Percentiles rank a stretch among this genome's conserved stretches.
These are phyloP conservation scores for Chalaropsis ovoidea DNA, from an alignment of 2,329 filamentous ascomycete genomes.

Conservation along the genomic window DNA sequence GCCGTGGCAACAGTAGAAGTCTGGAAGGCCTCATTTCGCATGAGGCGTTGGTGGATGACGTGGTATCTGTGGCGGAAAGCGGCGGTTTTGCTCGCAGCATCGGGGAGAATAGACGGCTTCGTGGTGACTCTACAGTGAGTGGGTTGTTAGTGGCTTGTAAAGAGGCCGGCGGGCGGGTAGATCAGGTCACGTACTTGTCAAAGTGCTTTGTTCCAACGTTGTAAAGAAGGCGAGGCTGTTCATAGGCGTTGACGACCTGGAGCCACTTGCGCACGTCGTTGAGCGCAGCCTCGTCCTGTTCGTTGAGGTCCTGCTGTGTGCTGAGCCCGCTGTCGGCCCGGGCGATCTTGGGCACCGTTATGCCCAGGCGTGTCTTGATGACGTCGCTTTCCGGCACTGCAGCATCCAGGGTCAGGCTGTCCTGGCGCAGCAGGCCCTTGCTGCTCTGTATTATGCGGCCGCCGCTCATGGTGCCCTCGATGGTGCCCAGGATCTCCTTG, in stretches of 20 bases:
- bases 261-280: constrained; percentile 73
- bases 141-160: constrained; percentile 23
- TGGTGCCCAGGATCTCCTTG: constrained; percentile 67
- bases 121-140: constrained; percentile 42
- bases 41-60: constrained; percentile 79
- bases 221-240: constrained; percentile 71
- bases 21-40: constrained; percentile 90
- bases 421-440: constrained; percentile 51
- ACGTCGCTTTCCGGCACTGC: constrained; percentile 41
- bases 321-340: constrained; percentile 54
- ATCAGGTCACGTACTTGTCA: constrained; percentile 50
- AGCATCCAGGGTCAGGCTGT: constrained; percentile 51
- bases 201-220: constrained; percentile 82
- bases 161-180: neutral
- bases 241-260: constrained; percentile 70
- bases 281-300: constrained; percentile 46
- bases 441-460: constrained; percentile 53
- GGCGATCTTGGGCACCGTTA: constrained; percentile 20
- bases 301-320: constrained; percentile 45
- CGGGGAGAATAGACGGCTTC: constrained; percentile 62
- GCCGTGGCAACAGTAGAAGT: constrained; percentile 60
- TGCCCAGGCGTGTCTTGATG: constrained; percentile 46
- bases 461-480: constrained; percentile 85
- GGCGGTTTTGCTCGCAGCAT: constrained; percentile 68
- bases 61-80: constrained; percentile 87